A percentile compares a stretch with the other conserved stretches of the same genome.
Evolutionary conservation across 73 alveolate species (phyloP).

Genomic region (Stentor coeruleus): DNA sequence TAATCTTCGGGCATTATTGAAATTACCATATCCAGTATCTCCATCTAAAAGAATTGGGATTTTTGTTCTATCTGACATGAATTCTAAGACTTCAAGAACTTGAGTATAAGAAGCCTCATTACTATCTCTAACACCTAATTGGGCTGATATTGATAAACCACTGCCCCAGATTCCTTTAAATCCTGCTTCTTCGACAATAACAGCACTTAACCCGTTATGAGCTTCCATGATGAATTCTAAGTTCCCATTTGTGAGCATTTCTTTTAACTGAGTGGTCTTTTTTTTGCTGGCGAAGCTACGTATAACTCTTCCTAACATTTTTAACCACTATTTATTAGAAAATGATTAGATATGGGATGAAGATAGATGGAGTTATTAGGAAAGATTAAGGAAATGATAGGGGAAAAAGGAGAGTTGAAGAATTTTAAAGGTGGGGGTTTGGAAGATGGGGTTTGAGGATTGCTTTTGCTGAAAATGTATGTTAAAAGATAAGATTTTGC

Average conservation of each 20-base stretch:
- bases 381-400: no score
- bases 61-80: conserved; percentile 68
- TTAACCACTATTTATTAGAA: no score
- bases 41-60: conserved; percentile 85
- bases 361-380: no score
- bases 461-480: no score
- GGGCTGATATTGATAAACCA: conserved; percentile 50
- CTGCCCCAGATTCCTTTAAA: conserved; percentile 64
- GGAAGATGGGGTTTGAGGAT: no score
- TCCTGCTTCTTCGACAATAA: conserved; percentile 69
- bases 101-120: conserved; percentile 66
- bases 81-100: conserved; percentile 54
- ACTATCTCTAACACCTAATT: conserved; percentile 56
- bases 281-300: conserved; percentile 31
- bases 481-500: no score
- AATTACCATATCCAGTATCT: conserved; percentile 83
- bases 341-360: no score
- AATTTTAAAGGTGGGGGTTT: no score
- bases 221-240: conserved; percentile 72
- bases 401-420: no score
- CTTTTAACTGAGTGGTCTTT: conserved; percentile 44
- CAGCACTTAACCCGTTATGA: conserved; percentile 72
- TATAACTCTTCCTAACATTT: neutral
- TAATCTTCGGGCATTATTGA: conserved; percentile 75
- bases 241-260: conserved; percentile 31